Conservation (phyloP, 2,329 filamentous ascomycete species). For the Parafenestella ontariensis region DNA sequence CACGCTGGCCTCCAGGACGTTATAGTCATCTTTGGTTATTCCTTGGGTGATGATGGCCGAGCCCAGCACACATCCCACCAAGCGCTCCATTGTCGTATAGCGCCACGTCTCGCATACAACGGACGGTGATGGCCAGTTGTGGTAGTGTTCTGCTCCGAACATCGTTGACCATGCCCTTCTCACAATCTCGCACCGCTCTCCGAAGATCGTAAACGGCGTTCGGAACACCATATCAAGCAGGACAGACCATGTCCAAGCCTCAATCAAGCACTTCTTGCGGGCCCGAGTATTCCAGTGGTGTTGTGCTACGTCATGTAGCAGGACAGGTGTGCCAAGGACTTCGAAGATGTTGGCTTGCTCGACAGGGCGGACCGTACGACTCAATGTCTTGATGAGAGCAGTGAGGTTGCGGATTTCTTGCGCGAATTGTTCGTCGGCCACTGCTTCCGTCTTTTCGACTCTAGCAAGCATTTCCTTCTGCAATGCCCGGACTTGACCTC, state of each 20-base stretch:
- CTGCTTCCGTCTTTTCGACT: constrained; percentile 12
- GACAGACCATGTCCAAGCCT: constrained; percentile 24
- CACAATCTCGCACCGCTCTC: neutral
- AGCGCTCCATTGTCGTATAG: constrained; percentile 5
- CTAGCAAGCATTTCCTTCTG: constrained; percentile 23
- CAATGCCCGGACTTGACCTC: constrained; percentile 4
- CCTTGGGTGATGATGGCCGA: neutral
- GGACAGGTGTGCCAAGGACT: neutral
- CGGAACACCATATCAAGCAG: constrained; percentile 9
- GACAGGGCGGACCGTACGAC: constrained; percentile 3
- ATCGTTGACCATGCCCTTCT: neutral
- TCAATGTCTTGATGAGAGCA: constrained; percentile 21
- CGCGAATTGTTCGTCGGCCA: constrained; percentile 20
- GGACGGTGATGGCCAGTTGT: constrained; percentile 10
- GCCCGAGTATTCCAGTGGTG: constrained; percentile 11
- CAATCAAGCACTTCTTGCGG: constrained; percentile 18
- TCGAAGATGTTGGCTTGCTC: neutral
- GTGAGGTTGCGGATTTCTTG: constrained; percentile 16
- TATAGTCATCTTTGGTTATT: too few species aligned
- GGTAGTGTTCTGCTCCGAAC: constrained; percentile 3
- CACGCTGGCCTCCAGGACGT: neutral
- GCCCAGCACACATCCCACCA: neutral
- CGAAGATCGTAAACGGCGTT: constrained; percentile 2
- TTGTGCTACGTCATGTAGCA: neutral
- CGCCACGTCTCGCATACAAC: constrained; percentile 18